Evolutionary conservation across 331 rosid species (phyloP).

Genomic region (Malus hybrid): DNA sequence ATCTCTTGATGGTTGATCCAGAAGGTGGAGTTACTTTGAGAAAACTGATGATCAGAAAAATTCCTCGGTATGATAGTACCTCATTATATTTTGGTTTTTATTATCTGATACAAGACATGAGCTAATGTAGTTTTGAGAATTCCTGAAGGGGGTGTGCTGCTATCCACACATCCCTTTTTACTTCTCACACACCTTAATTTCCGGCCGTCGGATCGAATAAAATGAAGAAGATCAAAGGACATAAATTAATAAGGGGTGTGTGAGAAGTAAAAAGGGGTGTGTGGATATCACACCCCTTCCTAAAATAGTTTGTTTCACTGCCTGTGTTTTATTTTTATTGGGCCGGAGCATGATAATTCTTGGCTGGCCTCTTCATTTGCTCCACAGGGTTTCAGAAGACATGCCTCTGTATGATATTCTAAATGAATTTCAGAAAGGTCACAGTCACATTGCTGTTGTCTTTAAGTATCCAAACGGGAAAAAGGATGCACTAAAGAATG

Average conservation of each 20-base stretch:
- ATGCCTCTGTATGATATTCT: constrained; percentile 94
- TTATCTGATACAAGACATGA: not conserved
- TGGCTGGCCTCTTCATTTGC: constrained; percentile 15
- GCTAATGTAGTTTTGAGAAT: not conserved
- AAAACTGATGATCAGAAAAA: constrained; percentile 79
- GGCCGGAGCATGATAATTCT: not conserved
- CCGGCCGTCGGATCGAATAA: no score
- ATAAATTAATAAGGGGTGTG: no score
- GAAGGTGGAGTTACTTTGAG: constrained; percentile 58
- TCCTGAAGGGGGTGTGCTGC: no score
- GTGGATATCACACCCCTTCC: no score
- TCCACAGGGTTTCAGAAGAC: constrained; percentile 80
- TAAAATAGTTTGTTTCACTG: not conserved
- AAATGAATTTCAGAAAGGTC: constrained; percentile 96
- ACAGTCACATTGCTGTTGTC: constrained; percentile 98
- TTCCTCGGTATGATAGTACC: constrained; percentile 62
- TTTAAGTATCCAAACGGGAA: constrained; percentile 58
- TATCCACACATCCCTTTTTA: no score
- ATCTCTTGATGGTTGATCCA: constrained; percentile 76
- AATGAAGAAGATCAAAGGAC: no score
- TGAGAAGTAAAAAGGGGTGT: no score
- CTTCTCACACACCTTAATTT: no score
- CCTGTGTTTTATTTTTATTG: not conserved
- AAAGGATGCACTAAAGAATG: constrained; percentile 33
- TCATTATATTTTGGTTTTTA: constrained; percentile 3